Evolutionary conservation across 805 yeast species (phyloP), one percentile per base, ranked within the genome.

Genomic region (Suhomyces sp.): DNA sequence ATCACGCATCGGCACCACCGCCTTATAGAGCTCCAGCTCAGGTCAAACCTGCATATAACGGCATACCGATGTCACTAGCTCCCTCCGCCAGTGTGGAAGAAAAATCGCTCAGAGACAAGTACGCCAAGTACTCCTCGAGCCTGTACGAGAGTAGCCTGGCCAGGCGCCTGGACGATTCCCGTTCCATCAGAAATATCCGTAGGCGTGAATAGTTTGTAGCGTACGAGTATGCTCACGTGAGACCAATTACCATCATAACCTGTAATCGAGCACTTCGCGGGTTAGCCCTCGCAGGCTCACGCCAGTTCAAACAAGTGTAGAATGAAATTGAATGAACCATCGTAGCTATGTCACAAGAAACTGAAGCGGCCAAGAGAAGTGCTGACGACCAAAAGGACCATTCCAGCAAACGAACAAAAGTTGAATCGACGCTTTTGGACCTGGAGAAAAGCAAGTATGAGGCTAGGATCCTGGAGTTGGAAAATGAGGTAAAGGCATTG

Each of bases 51-150:
- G 40, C 24, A 37, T 17, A 15, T 20, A 17, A 12, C 3, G 39
- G 25, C 10, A 19, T 19, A 17, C 31, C 44, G 20, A n/a, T 39
- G 13, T 27, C 48, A 19, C 22, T 48, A 41, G 29, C 17, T 46
- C 24, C 46, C 21, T 21, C 24, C 21, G 12, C 43, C 22, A 19
- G 22, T 17, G 40, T 43, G 12, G 49, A 49, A 44, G 55, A 50
- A 15, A 52, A 52, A 17, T 63, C 68, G 3, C 55, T 64, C 19
- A 57, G 57, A 35, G 65, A 62, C 40, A 62, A 61, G 48, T 64
- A 64, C 43, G 68, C 68, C 25, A 63, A 61, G 45, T 64, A 64
- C 41, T 25, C 48, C 2, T 39, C 48, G 12, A 20, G 25, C 8
- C n/a, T 37, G 5, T 37, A 44, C 4, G 48, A 37, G 9, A 31